Conservation (phyloP, 2,329 filamentous ascomycete genomes). For the Apiospora arundinis region DNA sequence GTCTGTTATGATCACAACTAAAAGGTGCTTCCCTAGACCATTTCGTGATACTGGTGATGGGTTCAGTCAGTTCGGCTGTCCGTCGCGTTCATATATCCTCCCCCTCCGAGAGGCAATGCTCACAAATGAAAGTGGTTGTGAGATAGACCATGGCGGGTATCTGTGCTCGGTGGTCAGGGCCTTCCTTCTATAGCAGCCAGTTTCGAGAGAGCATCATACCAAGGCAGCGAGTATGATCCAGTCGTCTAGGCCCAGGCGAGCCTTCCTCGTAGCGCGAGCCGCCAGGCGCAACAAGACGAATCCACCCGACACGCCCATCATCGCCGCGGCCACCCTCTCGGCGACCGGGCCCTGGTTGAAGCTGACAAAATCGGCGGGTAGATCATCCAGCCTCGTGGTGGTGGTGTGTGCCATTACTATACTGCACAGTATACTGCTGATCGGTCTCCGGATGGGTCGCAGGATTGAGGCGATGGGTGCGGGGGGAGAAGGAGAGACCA, state of each 20-base stretch:
- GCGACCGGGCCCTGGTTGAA: slow-evolving; percentile 20
- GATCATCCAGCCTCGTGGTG: not conserved
- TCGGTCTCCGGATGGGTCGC: not conserved
- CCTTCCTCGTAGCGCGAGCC: not conserved
- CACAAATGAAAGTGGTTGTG: slow-evolving; percentile 15
- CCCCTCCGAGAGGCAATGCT: not conserved
- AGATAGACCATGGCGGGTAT: slow-evolving; percentile 14
- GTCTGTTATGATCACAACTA: not conserved
- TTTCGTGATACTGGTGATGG: not conserved
- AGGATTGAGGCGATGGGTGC: not conserved
- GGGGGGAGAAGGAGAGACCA: not conserved
- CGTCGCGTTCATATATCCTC: not conserved
- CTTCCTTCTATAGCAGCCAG: not conserved
- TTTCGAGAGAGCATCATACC: slow-evolving; percentile 1
- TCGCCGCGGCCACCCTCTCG: slow-evolving; percentile 14
- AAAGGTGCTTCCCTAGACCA: slow-evolving; percentile 17
- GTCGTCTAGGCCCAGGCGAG: slow-evolving; percentile 15
- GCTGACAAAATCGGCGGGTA: slow-evolving; percentile 14
- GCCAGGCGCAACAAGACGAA: slow-evolving; percentile 19
- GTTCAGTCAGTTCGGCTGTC: not conserved
- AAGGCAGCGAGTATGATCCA: slow-evolving; percentile 20
- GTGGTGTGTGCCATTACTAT: slow-evolving; percentile 3
- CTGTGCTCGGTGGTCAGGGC: not conserved
- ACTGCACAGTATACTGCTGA: not conserved
- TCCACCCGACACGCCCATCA: slow-evolving; percentile 4